phyloP scores from a whole-genome alignment of 345 rosid species.

The Eucalyptus paniculata region DNA sequence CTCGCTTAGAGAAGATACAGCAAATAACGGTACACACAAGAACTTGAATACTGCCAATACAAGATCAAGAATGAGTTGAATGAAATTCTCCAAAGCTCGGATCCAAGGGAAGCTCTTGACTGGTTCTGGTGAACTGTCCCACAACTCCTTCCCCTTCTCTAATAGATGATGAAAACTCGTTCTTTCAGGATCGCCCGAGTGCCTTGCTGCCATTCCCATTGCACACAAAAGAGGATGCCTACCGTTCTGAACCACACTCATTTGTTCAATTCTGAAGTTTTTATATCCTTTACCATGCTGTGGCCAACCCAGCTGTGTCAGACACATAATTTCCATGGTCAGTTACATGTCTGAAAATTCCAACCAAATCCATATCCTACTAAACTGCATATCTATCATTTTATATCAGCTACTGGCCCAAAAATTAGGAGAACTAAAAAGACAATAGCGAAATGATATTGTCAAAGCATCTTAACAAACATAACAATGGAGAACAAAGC shows the following conservation, averaged over 20 bases:
- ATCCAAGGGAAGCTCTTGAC: slow-evolving; percentile 84
- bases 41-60: slow-evolving; percentile 48
- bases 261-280: neutral
- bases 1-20: slow-evolving; percentile 80
- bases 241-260: slow-evolving; percentile 4
- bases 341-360: neutral
- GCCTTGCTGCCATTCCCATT: slow-evolving; percentile 49
- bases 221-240: slow-evolving; percentile 22
- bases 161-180: slow-evolving; percentile 24
- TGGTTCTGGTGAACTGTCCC: slow-evolving; percentile 61
- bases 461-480: neutral
- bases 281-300: neutral
- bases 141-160: slow-evolving; percentile 36
- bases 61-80: slow-evolving; percentile 69
- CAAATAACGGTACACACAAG: slow-evolving; percentile 57
- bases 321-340: neutral
- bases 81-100: slow-evolving; percentile 50
- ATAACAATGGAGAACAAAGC: neutral
- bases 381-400: neutral
- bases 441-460: neutral
- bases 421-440: neutral
- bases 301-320: slow-evolving; percentile 10
- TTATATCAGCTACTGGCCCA: neutral
- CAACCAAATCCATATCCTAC: neutral
- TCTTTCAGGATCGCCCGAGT: slow-evolving; percentile 47